Conservation (phyloP, 1,284 basidiomycete genomes). For the Pisolithus thermaeus region DNA sequence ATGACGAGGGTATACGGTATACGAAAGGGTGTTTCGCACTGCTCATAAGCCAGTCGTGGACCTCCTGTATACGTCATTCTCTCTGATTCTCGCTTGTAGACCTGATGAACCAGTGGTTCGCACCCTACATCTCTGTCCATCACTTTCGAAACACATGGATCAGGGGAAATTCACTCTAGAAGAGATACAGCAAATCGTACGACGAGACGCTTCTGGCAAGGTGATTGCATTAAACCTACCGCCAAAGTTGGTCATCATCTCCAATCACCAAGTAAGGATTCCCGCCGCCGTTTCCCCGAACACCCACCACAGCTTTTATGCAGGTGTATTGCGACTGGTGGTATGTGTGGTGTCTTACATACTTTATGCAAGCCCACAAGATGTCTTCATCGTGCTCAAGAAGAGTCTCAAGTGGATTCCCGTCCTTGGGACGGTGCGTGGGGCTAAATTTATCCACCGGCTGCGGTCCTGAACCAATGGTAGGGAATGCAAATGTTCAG, state of each 20-base stretch:
- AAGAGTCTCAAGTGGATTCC: constrained; percentile 86
- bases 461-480: background rate
- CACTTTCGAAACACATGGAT: constrained; percentile 68
- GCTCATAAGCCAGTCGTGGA: constrained; percentile 54
- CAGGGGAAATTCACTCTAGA: constrained; percentile 53
- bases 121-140: constrained; percentile 72
- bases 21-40: constrained; percentile 80
- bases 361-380: constrained; percentile 67
- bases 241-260: constrained; percentile 70
- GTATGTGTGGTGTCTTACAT: constrained; percentile 85
- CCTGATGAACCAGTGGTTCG: constrained; percentile 76
- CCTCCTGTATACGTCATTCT: constrained; percentile 15
- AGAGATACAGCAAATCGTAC: constrained; percentile 51
- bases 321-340: constrained; percentile 90
- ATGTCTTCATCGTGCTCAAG: constrained; percentile 88
- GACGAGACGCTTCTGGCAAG: constrained; percentile 51
- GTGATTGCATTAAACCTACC: constrained; percentile 66
- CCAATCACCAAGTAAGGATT: constrained; percentile 70
- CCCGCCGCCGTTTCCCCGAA: background rate
- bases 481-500: constrained; percentile 89
- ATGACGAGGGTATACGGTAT: constrained; percentile 65
- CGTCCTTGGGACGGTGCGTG: constrained; percentile 78
- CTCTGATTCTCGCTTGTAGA: constrained; percentile 39
- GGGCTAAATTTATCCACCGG: background rate
- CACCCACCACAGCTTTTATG: background rate